These are phyloP conservation scores for Taphrina deformans DNA, from an alignment of 1,139 yeast species.

Conservation along the genomic window DNA sequence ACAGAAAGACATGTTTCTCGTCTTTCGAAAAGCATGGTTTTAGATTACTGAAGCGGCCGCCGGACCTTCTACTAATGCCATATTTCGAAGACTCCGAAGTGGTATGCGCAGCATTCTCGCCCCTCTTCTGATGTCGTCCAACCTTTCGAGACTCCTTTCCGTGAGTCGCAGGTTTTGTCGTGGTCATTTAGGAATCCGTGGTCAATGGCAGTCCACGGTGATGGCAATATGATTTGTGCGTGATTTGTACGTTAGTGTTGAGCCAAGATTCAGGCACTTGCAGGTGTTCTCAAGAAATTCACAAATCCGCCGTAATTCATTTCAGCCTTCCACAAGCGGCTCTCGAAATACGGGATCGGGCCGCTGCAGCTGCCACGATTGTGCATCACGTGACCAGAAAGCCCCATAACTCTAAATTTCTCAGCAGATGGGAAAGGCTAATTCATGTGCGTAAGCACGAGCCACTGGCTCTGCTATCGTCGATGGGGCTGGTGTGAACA, in stretches of 20 bases:
- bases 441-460: too few species aligned
- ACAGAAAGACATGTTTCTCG: constrained; percentile 22
- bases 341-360: not conserved
- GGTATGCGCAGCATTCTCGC: not conserved
- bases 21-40: constrained; percentile 14
- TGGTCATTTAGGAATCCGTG: not conserved
- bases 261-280: not conserved
- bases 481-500: too few species aligned
- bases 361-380: too few species aligned
- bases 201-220: not conserved
- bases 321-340: too few species aligned
- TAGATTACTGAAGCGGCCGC: constrained; percentile 25
- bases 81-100: not conserved
- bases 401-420: too few species aligned
- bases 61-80: not conserved
- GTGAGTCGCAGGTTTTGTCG: not conserved
- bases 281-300: too few species aligned
- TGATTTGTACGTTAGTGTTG: not conserved
- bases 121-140: not conserved
- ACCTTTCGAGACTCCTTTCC: not conserved
- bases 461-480: too few species aligned
- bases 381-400: too few species aligned
- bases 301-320: too few species aligned
- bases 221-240: not conserved
- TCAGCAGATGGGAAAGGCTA: too few species aligned